Evolutionary conservation across 2,329 filamentous ascomycete genomes (phyloP).

Genomic region (Xylaria sp.): DNA sequence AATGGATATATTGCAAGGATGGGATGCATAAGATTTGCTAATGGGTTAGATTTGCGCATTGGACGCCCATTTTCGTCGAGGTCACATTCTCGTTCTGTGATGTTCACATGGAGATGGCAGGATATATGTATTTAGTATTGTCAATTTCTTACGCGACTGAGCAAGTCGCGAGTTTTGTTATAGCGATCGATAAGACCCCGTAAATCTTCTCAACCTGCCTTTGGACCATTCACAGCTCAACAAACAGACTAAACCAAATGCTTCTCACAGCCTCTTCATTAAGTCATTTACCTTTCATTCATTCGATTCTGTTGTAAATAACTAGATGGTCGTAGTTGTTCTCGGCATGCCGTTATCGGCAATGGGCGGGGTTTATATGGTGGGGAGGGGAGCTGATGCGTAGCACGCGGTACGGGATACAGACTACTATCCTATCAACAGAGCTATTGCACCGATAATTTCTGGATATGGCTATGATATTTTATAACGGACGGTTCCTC

Average conservation of each 20-base stretch:
- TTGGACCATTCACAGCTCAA: background rate
- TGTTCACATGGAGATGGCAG: no score
- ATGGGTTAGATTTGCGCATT: background rate
- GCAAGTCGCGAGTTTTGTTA: background rate
- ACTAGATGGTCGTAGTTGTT: background rate
- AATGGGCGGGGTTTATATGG: slow-evolving; percentile 29
- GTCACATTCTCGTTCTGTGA: no score
- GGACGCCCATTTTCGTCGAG: background rate
- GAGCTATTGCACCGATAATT: background rate
- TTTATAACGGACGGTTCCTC: slow-evolving; percentile 67
- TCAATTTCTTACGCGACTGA: background rate
- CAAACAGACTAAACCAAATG: background rate
- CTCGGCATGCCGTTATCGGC: slow-evolving; percentile 37
- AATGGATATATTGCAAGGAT: background rate
- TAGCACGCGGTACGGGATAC: slow-evolving; percentile 1
- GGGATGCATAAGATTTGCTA: background rate
- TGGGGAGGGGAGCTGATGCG: slow-evolving; percentile 16
- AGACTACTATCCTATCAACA: slow-evolving; percentile 1
- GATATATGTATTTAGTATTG: background rate
- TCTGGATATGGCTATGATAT: slow-evolving; percentile 62
- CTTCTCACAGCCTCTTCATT: background rate
- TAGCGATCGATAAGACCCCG: background rate
- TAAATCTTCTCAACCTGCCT: background rate
- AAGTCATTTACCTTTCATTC: background rate
- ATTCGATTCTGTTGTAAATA: background rate